Evolutionary conservation across 2,329 filamentous ascomycete species (phyloP).

Genomic region (Phialophora verrucosa): DNA sequence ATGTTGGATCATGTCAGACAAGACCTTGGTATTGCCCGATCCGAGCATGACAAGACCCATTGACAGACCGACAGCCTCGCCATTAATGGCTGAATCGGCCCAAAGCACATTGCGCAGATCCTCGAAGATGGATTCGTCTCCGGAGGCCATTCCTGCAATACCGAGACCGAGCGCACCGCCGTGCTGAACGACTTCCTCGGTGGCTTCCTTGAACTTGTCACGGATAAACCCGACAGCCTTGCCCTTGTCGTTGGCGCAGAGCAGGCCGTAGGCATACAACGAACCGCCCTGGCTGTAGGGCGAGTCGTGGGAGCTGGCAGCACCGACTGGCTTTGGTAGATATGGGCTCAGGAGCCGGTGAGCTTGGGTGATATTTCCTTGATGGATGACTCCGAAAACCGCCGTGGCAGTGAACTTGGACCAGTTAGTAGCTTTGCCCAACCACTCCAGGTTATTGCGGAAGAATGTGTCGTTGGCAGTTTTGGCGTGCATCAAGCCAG

Average conservation of each 20-base stretch:
- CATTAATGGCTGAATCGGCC: slow-evolving; percentile 92
- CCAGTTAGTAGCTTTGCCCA: slow-evolving; percentile 99
- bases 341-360: slow-evolving; percentile 94
- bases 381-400: slow-evolving; percentile 93
- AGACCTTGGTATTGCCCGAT: slow-evolving; percentile 89
- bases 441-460: slow-evolving; percentile 95
- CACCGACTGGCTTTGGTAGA: slow-evolving; percentile 71
- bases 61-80: slow-evolving; percentile 90
- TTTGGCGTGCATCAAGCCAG: slow-evolving; percentile 98
- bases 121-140: slow-evolving; percentile 86
- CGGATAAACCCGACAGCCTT: slow-evolving; percentile 67
- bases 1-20: slow-evolving; percentile 97
- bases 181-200: slow-evolving; percentile 87
- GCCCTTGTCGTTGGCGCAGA: slow-evolving; percentile 96
- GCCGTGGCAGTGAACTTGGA: slow-evolving; percentile 98
- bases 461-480: slow-evolving; percentile 99
- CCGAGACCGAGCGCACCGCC: slow-evolving; percentile 93
- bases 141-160: slow-evolving; percentile 97
- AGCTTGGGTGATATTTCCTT: slow-evolving; percentile 90
- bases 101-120: slow-evolving; percentile 88
- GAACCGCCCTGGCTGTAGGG: slow-evolving; percentile 96
- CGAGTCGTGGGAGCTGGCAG: slow-evolving; percentile 76
- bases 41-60: slow-evolving; percentile 99
- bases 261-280: slow-evolving; percentile 91
- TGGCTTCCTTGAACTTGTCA: slow-evolving; percentile 56